These are phyloP conservation scores for Medicago lupulina DNA, from an alignment of 306 rosid species.

Conservation along the genomic window DNA sequence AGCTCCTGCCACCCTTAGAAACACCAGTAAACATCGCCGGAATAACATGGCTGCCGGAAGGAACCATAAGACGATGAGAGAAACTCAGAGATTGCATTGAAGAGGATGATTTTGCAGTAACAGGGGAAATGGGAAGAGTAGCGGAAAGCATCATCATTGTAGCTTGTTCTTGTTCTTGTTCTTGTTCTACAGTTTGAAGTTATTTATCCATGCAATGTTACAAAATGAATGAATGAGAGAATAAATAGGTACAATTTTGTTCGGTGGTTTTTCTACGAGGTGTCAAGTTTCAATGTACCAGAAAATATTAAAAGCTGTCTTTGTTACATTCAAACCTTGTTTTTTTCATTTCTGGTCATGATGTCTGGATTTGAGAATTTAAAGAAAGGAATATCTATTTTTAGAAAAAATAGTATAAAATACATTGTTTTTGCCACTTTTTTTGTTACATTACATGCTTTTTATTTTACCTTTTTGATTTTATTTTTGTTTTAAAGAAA, in stretches of 20 bases:
- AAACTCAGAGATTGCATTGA: conserved; percentile 43
- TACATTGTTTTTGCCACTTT: too few relatives aligned
- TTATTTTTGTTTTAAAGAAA: too few relatives aligned
- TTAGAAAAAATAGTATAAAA: too few relatives aligned
- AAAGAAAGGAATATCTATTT: too few relatives aligned
- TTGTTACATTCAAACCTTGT: too few relatives aligned
- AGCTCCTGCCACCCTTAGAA: conserved; percentile 28
- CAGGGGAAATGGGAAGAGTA: conserved; percentile 10
- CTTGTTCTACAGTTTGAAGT: background rate
- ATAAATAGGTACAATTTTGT: background rate
- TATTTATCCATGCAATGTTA: background rate
- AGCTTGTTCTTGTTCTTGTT: too few relatives aligned
- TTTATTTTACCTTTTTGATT: too few relatives aligned
- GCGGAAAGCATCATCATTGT: conserved; percentile 36
- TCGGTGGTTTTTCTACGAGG: background rate
- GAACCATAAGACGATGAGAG: conserved; percentile 33
- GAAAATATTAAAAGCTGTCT: background rate
- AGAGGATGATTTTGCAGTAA: background rate
- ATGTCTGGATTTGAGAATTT: background rate
- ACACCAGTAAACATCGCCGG: conserved; percentile 39
- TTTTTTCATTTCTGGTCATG: background rate
- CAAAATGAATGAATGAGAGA: background rate
- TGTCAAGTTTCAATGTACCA: background rate
- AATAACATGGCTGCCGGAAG: conserved; percentile 38
- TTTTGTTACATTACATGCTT: too few relatives aligned